Evolutionary conservation across 305 asterid species (phyloP).

Genomic region (Fraxinus sp.): DNA sequence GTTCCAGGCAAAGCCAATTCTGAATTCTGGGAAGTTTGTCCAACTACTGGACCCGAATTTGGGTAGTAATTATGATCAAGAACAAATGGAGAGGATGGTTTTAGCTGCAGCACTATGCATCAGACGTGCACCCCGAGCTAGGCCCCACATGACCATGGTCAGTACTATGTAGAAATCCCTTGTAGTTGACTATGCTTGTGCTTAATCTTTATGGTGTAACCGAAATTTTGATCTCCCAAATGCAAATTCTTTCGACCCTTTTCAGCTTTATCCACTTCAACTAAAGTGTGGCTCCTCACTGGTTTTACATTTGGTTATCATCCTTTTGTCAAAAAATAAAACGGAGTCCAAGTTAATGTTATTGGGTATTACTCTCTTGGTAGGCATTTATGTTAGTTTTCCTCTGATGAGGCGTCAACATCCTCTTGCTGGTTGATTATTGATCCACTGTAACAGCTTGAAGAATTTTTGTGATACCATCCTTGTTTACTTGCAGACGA

Average conservation of each 20-base stretch:
- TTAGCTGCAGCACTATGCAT: slow-evolving; percentile 87
- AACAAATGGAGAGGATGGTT: slow-evolving; percentile 78
- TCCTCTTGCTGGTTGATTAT: background rate
- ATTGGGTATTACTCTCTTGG: background rate
- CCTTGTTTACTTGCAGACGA: background rate
- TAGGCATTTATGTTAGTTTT: background rate
- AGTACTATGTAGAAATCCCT: slow-evolving; percentile 28
- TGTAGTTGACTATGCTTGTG: background rate
- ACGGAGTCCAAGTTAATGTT: background rate
- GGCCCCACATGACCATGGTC: slow-evolving; percentile 87
- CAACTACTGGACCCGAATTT: slow-evolving; percentile 65
- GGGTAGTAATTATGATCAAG: slow-evolving; percentile 53
- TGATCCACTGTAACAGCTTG: background rate
- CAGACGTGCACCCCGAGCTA: slow-evolving; percentile 82
- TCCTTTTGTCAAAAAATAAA: background rate
- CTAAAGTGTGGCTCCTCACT: background rate
- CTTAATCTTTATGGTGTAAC: background rate
- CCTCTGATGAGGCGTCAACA: background rate
- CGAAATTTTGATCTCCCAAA: background rate
- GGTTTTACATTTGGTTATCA: background rate
- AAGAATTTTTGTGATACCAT: background rate
- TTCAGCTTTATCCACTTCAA: background rate
- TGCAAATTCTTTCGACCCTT: background rate
- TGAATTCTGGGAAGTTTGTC: slow-evolving; percentile 55
- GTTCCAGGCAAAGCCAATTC: slow-evolving; percentile 79